Percentiles rank a stretch among this genome's conserved stretches.
phyloP scores from a whole-genome alignment of 2,329 filamentous ascomycete species.

The Sphaerulina populicola region DNA sequence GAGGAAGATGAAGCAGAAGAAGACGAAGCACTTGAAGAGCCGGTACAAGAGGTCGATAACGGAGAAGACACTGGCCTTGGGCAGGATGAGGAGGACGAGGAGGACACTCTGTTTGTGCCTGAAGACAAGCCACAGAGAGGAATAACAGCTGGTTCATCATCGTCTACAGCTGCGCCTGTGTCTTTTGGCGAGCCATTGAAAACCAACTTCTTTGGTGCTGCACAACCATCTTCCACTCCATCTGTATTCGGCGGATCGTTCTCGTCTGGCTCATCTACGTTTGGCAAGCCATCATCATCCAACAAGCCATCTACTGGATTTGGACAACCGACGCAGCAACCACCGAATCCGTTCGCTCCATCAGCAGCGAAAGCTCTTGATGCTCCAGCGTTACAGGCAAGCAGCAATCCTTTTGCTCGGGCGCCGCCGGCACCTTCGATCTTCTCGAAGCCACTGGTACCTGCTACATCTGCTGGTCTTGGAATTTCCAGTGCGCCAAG shows the following conservation, averaged over 20 bases:
- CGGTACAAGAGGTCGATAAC: not conserved
- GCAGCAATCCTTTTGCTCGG: not conserved
- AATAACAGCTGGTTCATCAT: not conserved
- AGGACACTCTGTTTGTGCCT: conserved; percentile 38
- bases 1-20: conserved; percentile 32
- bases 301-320: conserved; percentile 14
- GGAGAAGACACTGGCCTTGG: conserved; percentile 9
- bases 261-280: conserved; percentile 7
- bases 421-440: not conserved
- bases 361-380: conserved; percentile 1
- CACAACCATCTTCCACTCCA: conserved; percentile 8
- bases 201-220: conserved; percentile 6
- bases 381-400: not conserved
- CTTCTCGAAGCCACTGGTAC: not conserved
- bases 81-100: conserved; percentile 21
- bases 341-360: conserved; percentile 7
- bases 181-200: conserved; percentile 14
- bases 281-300: conserved; percentile 13
- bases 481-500: not conserved
- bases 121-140: conserved; percentile 19
- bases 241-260: conserved; percentile 14
- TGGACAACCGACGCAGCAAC: conserved; percentile 12
- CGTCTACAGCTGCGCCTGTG: not conserved
- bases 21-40: not conserved
- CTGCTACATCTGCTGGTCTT: not conserved